Conservation (phyloP, 2,329 filamentous ascomycete species). For the Fusarium sp. region DNA sequence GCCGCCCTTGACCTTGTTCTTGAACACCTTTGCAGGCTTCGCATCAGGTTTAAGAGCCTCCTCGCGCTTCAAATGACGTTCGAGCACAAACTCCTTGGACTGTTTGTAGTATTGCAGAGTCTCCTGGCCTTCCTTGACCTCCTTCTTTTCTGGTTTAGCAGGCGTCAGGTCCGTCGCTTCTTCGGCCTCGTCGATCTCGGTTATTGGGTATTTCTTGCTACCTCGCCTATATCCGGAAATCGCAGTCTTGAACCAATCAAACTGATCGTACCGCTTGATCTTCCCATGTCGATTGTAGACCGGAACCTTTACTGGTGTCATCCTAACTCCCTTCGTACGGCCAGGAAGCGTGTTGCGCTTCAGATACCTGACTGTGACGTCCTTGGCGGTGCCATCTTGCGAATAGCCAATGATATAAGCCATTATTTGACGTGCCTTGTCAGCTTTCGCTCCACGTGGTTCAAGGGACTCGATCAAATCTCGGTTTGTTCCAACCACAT, state of each 20-base stretch:
- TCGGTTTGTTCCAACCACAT: conserved; percentile 75
- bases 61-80: conserved; percentile 88
- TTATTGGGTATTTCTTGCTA: conserved; percentile 64
- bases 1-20: conserved; percentile 77
- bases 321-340: conserved; percentile 86
- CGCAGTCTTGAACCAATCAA: conserved; percentile 88
- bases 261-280: conserved; percentile 78
- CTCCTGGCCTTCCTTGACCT: conserved; percentile 78
- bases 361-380: conserved; percentile 92
- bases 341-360: conserved; percentile 85
- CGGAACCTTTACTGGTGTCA: conserved; percentile 83
- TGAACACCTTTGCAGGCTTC: conserved; percentile 79
- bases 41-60: conserved; percentile 82
- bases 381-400: conserved; percentile 88
- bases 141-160: conserved; percentile 77
- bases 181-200: conserved; percentile 82
- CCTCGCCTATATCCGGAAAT: conserved; percentile 77
- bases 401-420: conserved; percentile 89
- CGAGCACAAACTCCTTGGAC: conserved; percentile 85
- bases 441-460: conserved; percentile 83
- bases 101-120: conserved; percentile 90
- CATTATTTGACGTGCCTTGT: conserved; percentile 88
- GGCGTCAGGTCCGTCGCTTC: conserved; percentile 81
- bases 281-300: conserved; percentile 83
- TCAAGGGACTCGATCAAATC: conserved; percentile 82